phyloP scores from a whole-genome alignment of 2,329 filamentous ascomycete species.

The Purpureocillium lavendulum region DNA sequence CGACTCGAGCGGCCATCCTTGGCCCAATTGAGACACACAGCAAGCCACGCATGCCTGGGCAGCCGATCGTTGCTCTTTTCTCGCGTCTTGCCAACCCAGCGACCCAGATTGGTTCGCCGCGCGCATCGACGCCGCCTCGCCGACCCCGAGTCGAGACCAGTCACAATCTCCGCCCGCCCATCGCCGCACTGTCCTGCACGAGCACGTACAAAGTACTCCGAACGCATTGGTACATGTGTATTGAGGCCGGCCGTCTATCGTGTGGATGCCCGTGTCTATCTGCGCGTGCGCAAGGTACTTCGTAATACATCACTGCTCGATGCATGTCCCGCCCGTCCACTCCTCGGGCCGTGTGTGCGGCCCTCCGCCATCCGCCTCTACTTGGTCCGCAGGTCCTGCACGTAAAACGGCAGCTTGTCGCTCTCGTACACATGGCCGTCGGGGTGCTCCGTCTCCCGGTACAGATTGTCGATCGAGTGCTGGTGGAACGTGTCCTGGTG shows the following conservation, averaged over 20 bases:
- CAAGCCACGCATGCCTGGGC: neutral
- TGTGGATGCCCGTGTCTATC: no score
- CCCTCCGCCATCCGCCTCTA: constrained; percentile 1
- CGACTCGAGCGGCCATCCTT: neutral
- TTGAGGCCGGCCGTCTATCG: no score
- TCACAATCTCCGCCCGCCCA: no score
- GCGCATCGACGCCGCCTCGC: neutral
- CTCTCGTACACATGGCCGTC: constrained; percentile 63
- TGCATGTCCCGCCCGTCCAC: neutral
- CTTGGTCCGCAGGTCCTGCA: constrained; percentile 40
- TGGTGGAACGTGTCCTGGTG: constrained; percentile 80
- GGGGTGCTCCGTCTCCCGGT: constrained; percentile 63
- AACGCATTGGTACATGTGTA: no score
- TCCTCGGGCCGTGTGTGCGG: neutral
- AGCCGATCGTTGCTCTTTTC: neutral
- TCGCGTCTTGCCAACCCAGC: neutral
- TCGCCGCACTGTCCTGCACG: no score
- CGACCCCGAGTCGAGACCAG: no score
- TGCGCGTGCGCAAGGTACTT: no score
- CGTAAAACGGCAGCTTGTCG: constrained; percentile 52
- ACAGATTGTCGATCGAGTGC: constrained; percentile 58
- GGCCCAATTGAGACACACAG: neutral
- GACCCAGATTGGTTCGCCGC: neutral
- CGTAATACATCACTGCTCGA: no score
- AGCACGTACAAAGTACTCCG: no score